Evolutionary conservation across 2,329 filamentous ascomycete genomes (phyloP), one percentile per base, ranked within the genome.

Genomic region (Pestalotiopsis sp.): DNA sequence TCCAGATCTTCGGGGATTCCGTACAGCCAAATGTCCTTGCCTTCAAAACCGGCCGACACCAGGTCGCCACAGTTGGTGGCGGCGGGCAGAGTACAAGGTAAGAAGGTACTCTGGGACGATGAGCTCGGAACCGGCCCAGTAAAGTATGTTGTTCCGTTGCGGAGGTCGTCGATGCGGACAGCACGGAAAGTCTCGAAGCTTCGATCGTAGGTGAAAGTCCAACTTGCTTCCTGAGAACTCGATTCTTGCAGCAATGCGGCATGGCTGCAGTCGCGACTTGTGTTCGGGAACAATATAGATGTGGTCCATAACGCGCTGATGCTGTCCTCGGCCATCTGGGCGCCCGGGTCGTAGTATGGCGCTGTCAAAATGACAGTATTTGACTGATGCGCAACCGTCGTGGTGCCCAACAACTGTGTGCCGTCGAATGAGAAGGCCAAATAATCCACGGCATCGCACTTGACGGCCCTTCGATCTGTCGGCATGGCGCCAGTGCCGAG

Each of bases 281-380:
- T 91, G 73, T 94, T 93, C 3, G 93, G 93, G 68, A 95, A 95
- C 3, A 96, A 82, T 61, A 96, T 95, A 41, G 94, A 94, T 0
- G 92, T 94, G 6, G 93, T 95, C 93, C 93, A 96, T 76, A 95
- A 86, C 27, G 91, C 88, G 76, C 91, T 92, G 70, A 94, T 86
- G 71, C 90, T 87, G 69, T 93, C 89, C 69, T 91, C 90, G 13
- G 84, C 86, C 71, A 91, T 84, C 64, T 89, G 85, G 72, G 88
- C 89, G 45, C 91, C 91, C 0, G 90, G 92, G 57, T 93, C 91
- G 77, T 93, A 94, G 75, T 94, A 94, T 1, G 93, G 93, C 0
- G 92, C 92, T 0, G 92, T 94, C 41, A 96, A 85, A 63, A 94
- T 90, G 56, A 95, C 92, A 0, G 93, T 92, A 74, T 87, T 91